Evolutionary conservation across 106 monocot genomes (phyloP), one percentile per base, ranked within the genome.

Genomic region (Apostasia shenzhenica): DNA sequence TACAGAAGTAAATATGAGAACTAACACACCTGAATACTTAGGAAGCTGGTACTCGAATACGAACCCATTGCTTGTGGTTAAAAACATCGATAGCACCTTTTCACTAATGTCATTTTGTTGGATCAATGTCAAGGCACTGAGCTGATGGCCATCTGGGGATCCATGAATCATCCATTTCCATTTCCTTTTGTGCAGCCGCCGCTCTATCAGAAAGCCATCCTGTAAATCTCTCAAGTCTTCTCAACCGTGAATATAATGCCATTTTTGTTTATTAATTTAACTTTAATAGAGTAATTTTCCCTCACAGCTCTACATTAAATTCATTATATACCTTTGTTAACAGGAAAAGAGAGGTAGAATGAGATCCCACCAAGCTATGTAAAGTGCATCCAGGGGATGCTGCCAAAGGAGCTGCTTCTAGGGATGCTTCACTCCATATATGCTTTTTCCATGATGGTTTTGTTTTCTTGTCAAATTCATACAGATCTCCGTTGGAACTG

Each of bases 381-480:
- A 88, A 13, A 68, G 67, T 56, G 73, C 75, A 91, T 6, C 88
- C 87, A 66, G 56, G 45, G 1, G 77, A 79, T 57, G 84, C 70
- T 73, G 59, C 68, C 72, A 90, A 71, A 43, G 75, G 77, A 54
- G 73, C 73, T 50, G 79, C 66, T 60, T 68, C 68, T 13, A 45
- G 48, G 11, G 75, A 70, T 40, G 64, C 70, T 69, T 82, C 77
- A 78, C 72, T 86, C 81, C 83, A 80, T 53, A 94, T 81, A 71
- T 94, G 94, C 41, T 94, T 94, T 70, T 85, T 94, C 94, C 94
- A 94, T 47, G 88, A 77, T 60, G 94, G 94, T 66, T 81, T 91
- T 61, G 94, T 79, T 61, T 80, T 79, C 77, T 83, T 91, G 78
- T 88, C 81, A 73, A 91, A 91, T 81, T 94, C 94, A 71, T 91